Evolutionary conservation across 371 early-diverging fungal species (phyloP), one percentile per base, ranked within the genome.

Genomic region (Mucor indicus): DNA sequence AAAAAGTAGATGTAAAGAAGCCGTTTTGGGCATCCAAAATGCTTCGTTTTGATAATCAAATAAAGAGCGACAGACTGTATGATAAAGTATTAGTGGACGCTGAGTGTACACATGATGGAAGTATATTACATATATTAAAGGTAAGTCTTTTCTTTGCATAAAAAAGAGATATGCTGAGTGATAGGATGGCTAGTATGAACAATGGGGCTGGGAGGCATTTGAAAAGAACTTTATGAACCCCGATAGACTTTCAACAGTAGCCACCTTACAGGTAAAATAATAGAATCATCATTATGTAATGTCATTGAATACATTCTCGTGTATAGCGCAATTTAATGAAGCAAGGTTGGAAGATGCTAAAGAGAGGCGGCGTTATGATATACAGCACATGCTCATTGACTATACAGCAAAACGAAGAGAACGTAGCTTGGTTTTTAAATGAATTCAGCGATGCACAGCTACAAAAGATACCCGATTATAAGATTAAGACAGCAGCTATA

Each of bases 31-130:
- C 92, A 10, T 79, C 92, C 6, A 78, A 78, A 38, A 64, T 84
- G 24, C 57, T 97, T 16, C 60, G 89, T 7, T 72, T 54, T 22
- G 81, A 86, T 44, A 72, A 72, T 24, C 85, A 84, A 48, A 27
- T 69, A 2, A 43, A 52, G 22, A 44, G 53, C 3, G 40, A 51
- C 1, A 42, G 41, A 1, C 62, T 86, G 8, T 96, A 96, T 57
- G 95, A 95, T 64, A 89, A 89, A 54, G 77, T 94, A 0, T 57
- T 97, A 27, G 95, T 96, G 1, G 98, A 97, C 64, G 98, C 96
- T 8, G 96, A 97, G 62, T 97, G 96, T 71, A 95, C 96, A 5
- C 97, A 96, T 60, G 98, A 97, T 63, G 98, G 95, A 12, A 95
- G 95, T 0, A 83, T 96, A 32, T 75, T 72, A 0, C 96, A 96